phyloP scores from a whole-genome alignment of 1,284 basidiomycete genomes.

The Abortiporus biennis region DNA sequence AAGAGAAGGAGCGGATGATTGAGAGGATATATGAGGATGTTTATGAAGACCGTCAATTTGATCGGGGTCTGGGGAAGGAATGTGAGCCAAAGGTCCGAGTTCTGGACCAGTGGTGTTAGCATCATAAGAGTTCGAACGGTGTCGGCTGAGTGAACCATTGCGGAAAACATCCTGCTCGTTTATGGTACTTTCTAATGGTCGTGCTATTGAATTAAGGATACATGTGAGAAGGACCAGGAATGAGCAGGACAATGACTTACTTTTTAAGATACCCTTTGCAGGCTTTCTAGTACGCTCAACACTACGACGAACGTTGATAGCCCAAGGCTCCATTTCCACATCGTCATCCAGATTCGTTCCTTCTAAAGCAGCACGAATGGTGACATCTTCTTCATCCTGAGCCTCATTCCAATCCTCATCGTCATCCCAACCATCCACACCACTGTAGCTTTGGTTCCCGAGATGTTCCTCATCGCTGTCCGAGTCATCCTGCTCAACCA shows the following conservation, averaged over 20 bases:
- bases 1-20: slow-evolving; percentile 29
- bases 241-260: slow-evolving; percentile 40
- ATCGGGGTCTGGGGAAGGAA: slow-evolving; percentile 77
- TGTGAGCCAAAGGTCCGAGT: slow-evolving; percentile 68
- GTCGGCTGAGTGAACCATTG: slow-evolving; percentile 40
- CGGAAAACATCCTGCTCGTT: slow-evolving; percentile 56
- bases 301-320: slow-evolving; percentile 60
- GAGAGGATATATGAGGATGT: slow-evolving; percentile 45
- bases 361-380: slow-evolving; percentile 54
- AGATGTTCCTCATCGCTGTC: slow-evolving; percentile 38
- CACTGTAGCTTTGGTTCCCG: slow-evolving; percentile 30
- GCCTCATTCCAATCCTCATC: slow-evolving; percentile 59
- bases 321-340: slow-evolving; percentile 70
- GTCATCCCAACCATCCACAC: slow-evolving; percentile 65
- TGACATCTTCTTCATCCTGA: slow-evolving; percentile 73
- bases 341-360: slow-evolving; percentile 40
- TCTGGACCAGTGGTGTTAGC: slow-evolving; percentile 45
- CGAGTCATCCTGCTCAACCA: slow-evolving; percentile 66
- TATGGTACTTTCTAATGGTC: slow-evolving; percentile 50
- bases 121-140: slow-evolving; percentile 78
- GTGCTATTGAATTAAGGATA: slow-evolving; percentile 16
- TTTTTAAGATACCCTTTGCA: slow-evolving; percentile 84
- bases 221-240: slow-evolving; percentile 17
- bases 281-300: slow-evolving; percentile 62
- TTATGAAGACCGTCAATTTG: slow-evolving; percentile 81